These are phyloP conservation scores for Sisymbrium irio DNA, from an alignment of 345 rosid species.

Conservation along the genomic window DNA sequence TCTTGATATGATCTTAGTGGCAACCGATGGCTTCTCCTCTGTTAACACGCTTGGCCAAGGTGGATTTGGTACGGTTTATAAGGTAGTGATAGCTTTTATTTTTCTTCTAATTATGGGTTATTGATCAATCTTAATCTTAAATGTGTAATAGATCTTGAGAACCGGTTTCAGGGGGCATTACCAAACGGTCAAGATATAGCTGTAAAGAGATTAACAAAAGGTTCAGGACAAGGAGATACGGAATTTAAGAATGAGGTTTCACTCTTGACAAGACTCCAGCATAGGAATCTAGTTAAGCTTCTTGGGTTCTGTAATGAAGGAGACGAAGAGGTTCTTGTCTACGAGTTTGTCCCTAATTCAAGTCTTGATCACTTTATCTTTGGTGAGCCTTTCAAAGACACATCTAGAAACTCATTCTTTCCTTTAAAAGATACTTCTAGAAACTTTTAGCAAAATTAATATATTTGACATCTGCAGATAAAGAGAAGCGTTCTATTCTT, in stretches of 20 bases:
- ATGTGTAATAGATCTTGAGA: not conserved
- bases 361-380: slow-evolving; percentile 2
- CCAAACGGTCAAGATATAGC: slow-evolving; percentile 39
- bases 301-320: slow-evolving; percentile 43
- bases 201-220: slow-evolving; percentile 40
- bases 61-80: slow-evolving; percentile 46
- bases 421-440: not conserved
- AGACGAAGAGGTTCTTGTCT: not conserved
- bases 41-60: slow-evolving; percentile 41
- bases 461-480: not conserved
- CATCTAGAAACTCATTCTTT: too few species aligned
- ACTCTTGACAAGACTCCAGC: slow-evolving; percentile 52
- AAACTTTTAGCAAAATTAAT: not conserved
- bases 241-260: slow-evolving; percentile 51
- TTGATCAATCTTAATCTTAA: not conserved
- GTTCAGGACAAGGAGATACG: slow-evolving; percentile 41
- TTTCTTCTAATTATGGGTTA: not conserved
- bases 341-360: not conserved
- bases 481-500: slow-evolving; percentile 4
- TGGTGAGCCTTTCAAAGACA: not conserved
- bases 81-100: slow-evolving; percentile 27
- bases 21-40: slow-evolving; percentile 28
- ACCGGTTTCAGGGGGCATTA: slow-evolving; percentile 38
- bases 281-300: slow-evolving; percentile 50
- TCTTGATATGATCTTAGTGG: not conserved